Conservation (phyloP, 73 alveolate species). For the Blepharisma japonicum region DNA sequence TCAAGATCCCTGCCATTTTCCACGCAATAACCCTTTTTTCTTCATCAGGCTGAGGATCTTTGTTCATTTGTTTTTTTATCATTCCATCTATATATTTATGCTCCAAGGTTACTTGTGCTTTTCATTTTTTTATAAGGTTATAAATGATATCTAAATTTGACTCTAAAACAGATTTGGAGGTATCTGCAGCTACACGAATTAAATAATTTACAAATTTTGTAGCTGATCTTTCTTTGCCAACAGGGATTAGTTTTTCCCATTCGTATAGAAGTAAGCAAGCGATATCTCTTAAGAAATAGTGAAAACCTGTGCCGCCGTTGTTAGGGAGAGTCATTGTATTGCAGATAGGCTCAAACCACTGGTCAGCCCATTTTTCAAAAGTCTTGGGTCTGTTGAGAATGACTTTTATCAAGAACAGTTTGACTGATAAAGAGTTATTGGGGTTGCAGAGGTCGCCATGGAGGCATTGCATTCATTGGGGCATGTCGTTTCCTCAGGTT, state of each 20-base stretch:
- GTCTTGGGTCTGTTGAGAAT: conserved; percentile 72
- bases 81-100: conserved; percentile 62
- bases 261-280: conserved; percentile 75
- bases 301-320: conserved; percentile 96
- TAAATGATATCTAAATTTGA: conserved; percentile 76
- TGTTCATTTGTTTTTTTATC: conserved; percentile 32
- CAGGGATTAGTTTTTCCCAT: conserved; percentile 58
- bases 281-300: conserved; percentile 95
- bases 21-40: conserved; percentile 70
- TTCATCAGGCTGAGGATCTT: conserved; percentile 41
- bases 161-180: conserved; percentile 64
- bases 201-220: conserved; percentile 61
- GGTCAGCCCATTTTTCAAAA: conserved; percentile 81
- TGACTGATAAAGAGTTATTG: conserved; percentile 58
- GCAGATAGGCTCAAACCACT: conserved; percentile 87
- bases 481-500: conserved; percentile 75
- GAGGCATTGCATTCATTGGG: conserved; percentile 86
- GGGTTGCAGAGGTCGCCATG: conserved; percentile 72
- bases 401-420: conserved; percentile 84
- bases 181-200: conserved; percentile 75
- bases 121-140: conserved; percentile 77
- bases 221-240: conserved; percentile 53
- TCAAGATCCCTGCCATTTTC: conserved; percentile 81
- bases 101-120: conserved; percentile 63
- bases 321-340: conserved; percentile 62